Evolutionary conservation across 139 green algal species (phyloP), one percentile per base, ranked within the genome.

Genomic region (Edaphochlamys debaryana): DNA sequence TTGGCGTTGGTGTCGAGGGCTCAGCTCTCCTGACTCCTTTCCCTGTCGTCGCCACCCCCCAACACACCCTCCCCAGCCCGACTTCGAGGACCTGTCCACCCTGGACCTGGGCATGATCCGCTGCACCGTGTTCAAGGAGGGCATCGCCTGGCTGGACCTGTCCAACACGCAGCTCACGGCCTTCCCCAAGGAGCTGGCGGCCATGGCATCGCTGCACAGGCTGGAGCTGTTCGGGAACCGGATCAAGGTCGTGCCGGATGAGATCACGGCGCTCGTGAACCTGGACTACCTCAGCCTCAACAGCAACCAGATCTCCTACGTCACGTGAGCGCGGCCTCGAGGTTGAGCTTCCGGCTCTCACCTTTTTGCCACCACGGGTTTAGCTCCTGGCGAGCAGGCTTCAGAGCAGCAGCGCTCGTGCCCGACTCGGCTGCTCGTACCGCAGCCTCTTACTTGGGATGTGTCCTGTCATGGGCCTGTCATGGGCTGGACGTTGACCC

Each of bases 261-360:
- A 25, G 17, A 67, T 67, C n/a, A 36, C 60, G 8, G n/a, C n/a
- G n/a, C n/a, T n/a, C n/a, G n/a, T n/a, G n/a, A n/a, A n/a, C n/a
- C 63, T 69, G n/a, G 63, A 69, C 34, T 69, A 69, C 63, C 63
- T 69, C 15, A 41, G n/a, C n/a, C 30, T 37, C n/a, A n/a, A 69
- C 63, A 30, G 15, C 63, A 69, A 69, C 63, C 27, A 15, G n/a
- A 69, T 69, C 63, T 25, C 9, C 25, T 15, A 27, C 23, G 56
- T 63, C 19, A 63, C 56, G 56, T 63, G 56, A 63, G 52, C 19
- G n/a, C n/a, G n/a, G n/a, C n/a, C n/a, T n/a, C n/a, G n/a, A n/a
- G n/a, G n/a, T n/a, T n/a, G n/a, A n/a, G n/a, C n/a, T n/a, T n/a
- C n/a, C n/a, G n/a, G n/a, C n/a, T n/a, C n/a, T n/a, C n/a, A n/a